Conservation (phyloP, 176 grass and related monocot species). For the Typha latifolia region DNA sequence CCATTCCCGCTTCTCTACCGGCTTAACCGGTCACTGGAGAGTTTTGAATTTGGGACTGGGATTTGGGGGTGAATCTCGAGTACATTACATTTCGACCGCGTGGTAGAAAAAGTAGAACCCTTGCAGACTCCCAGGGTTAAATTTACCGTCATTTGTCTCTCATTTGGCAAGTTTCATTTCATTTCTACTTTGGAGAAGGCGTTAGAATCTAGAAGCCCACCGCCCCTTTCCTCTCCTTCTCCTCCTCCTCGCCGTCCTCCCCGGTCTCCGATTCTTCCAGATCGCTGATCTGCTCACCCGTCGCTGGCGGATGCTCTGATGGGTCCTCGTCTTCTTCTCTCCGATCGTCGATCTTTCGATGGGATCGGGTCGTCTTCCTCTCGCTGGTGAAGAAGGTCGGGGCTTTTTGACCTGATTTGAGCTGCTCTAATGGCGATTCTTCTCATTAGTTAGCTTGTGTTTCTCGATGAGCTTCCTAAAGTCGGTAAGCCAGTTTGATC, state of each 20-base stretch:
- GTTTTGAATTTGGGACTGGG: background rate
- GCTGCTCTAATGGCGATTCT: background rate
- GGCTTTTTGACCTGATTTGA: background rate
- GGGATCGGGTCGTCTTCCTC: background rate
- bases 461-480: background rate
- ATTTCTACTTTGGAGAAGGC: background rate
- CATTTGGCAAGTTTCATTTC: conserved; percentile 8
- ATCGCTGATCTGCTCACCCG: background rate
- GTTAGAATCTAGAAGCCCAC: background rate
- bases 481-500: background rate
- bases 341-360: background rate
- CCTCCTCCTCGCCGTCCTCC: background rate
- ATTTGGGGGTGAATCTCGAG: conserved; percentile 1
- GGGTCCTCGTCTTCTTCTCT: background rate
- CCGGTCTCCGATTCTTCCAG: background rate
- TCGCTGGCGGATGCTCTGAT: background rate
- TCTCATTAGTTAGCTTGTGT: background rate
- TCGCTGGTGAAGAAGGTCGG: background rate
- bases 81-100: conserved; percentile 4
- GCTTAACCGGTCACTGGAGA: background rate
- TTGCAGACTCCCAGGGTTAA: background rate
- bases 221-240: background rate
- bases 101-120: background rate
- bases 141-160: background rate
- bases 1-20: background rate